These are phyloP conservation scores for Parascedosporium putredinis DNA, from an alignment of 2,329 filamentous ascomycete genomes.

Conservation along the genomic window DNA sequence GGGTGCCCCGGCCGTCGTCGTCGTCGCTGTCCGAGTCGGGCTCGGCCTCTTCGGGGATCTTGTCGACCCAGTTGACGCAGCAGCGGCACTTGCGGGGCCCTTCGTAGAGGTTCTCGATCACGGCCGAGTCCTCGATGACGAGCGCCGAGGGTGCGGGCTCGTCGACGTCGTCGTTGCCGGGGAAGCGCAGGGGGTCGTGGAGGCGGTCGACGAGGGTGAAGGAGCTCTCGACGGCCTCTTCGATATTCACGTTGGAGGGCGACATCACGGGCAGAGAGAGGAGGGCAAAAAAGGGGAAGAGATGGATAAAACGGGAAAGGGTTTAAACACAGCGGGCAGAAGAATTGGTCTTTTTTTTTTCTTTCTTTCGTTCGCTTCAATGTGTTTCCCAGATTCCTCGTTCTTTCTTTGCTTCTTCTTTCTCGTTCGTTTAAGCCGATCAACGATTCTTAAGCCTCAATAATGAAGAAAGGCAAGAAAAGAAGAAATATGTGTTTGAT, in stretches of 20 bases:
- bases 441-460: too few species aligned
- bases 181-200: background rate
- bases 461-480: too few species aligned
- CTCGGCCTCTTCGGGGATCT: conserved; percentile 14
- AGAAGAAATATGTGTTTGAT: too few species aligned
- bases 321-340: too few species aligned
- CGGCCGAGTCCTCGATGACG: background rate
- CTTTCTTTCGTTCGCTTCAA: too few species aligned
- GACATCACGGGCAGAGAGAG: background rate
- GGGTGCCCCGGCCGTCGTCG: conserved; percentile 10
- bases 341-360: too few species aligned
- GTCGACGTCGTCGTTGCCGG: too few species aligned
- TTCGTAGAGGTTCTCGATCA: conserved; percentile 18
- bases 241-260: background rate
- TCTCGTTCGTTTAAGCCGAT: too few species aligned
- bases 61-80: conserved; percentile 20
- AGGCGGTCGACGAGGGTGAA: background rate
- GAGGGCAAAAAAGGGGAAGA: too few species aligned
- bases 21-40: conserved; percentile 8
- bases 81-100: conserved; percentile 18
- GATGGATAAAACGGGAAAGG: too few species aligned
- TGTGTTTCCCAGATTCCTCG: too few species aligned
- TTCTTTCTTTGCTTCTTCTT: too few species aligned
- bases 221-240: background rate
- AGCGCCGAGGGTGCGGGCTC: background rate